Evolutionary conservation across 345 rosid species (phyloP), one percentile per base, ranked within the genome.

Genomic region (Erucastrum elatum): DNA sequence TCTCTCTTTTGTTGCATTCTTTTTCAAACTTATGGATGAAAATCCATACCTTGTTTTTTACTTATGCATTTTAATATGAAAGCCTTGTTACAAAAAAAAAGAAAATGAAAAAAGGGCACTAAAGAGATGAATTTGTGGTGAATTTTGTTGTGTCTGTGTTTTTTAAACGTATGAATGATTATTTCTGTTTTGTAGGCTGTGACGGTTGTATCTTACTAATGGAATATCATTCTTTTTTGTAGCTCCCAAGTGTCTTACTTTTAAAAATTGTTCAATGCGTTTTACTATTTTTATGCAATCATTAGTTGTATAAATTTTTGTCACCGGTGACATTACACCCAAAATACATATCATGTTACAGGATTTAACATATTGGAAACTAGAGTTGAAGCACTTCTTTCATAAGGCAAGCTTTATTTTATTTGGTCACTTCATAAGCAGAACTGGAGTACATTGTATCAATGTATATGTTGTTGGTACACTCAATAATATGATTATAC

Each of bases 141-240:
- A 66, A 4, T 59, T 59, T 78, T 72, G 33, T 66, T 71, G 72
- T 64, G 61, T 6, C 31, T 64, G 66, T 65, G 37, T 71, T 64
- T 15, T 33, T 70, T n/a, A 37, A 71, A 55, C 76, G 72, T 27
- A 16, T 60, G 6, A 16, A 35, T 8, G 30, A 62, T 34, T 49
- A 6, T 60, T 25, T 68, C 69, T 68, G 9, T 31, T 58, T 66
- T 12, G 29, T 41, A 59, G 67, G 61, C 39, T 66, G 39, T 56
- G 41, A 26, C 34, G 30, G 17, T 66, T 67, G 60, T 56, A 75
- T 39, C 73, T 66, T 64, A 64, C 58, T 58, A 59, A 67, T n/a
- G 15, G 31, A 53, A 49, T 74, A 74, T 7, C 34, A 46, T 51
- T 64, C 35, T 51, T 73, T 21, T 64, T 44, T 68, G 39, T 64